These are phyloP conservation scores for Mycena latifolia DNA, from an alignment of 768 basidiomycete species.

Conservation along the genomic window DNA sequence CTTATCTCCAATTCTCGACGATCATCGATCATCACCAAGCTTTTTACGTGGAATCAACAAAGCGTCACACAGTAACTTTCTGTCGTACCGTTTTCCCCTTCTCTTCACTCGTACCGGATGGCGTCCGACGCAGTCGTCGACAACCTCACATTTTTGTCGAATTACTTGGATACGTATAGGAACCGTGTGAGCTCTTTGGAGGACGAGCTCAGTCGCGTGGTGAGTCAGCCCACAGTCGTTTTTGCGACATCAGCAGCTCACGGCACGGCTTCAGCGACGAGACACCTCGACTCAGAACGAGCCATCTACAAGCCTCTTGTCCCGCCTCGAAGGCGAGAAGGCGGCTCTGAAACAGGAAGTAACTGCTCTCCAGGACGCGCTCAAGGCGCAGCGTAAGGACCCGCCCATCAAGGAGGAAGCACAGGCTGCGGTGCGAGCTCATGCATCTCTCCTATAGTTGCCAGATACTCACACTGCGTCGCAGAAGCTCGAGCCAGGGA, in stretches of 20 bases:
- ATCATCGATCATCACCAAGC: no score
- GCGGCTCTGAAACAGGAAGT: background rate
- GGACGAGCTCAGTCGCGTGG: slow-evolving; percentile 6
- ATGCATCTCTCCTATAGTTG: no score
- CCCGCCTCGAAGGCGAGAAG: background rate
- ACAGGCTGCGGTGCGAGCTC: no score
- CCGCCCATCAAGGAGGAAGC: no score
- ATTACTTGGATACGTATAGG: slow-evolving; percentile 10
- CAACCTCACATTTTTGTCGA: background rate
- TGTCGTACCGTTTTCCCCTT: no score
- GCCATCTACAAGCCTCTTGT: background rate
- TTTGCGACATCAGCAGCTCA: background rate
- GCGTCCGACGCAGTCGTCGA: slow-evolving; percentile 6
- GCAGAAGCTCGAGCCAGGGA: slow-evolving; percentile 1
- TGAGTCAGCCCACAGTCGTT: background rate
- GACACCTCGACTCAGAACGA: background rate
- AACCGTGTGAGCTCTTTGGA: background rate
- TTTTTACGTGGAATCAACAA: no score
- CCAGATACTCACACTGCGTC: no score
- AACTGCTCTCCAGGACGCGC: background rate
- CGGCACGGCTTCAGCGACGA: background rate
- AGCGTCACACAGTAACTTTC: no score
- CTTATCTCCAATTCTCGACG: no score
- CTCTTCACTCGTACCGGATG: no score
- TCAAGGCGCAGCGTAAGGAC: background rate